phyloP scores from a whole-genome alignment of 2,329 filamentous ascomycete species.

The Pleoardoris graminearum region DNA sequence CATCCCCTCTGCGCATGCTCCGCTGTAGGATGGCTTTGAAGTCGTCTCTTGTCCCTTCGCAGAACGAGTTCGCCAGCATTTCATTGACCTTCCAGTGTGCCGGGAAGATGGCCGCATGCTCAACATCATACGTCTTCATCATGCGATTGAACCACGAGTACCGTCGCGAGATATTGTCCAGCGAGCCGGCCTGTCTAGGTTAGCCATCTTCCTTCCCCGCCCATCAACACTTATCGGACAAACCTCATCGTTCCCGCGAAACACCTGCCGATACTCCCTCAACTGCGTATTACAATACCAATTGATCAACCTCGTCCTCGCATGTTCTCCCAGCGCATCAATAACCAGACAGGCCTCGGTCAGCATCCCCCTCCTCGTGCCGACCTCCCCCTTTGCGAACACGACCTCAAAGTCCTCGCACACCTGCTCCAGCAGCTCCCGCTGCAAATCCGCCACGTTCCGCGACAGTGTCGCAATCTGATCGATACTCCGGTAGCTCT shows the following conservation, averaged over 20 bases:
- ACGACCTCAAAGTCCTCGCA: slow-evolving; percentile 98
- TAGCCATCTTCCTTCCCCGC: no score
- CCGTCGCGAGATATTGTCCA: slow-evolving; percentile 93
- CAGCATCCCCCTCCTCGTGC: slow-evolving; percentile 68
- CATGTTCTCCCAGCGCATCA: slow-evolving; percentile 89
- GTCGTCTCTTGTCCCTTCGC: slow-evolving; percentile 92
- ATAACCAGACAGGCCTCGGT: slow-evolving; percentile 90
- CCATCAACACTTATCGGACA: no score
- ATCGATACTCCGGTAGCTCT: slow-evolving; percentile 95
- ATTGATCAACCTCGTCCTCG: slow-evolving; percentile 77
- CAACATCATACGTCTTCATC: slow-evolving; percentile 93
- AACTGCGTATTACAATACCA: slow-evolving; percentile 99
- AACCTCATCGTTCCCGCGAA: slow-evolving; percentile 93
- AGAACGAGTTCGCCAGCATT: slow-evolving; percentile 86
- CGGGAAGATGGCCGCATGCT: slow-evolving; percentile 88
- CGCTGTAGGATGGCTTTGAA: slow-evolving; percentile 90
- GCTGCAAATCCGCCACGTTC: slow-evolving; percentile 90
- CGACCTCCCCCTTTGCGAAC: slow-evolving; percentile 86
- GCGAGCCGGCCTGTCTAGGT: slow-evolving; percentile 86
- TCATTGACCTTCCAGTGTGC: slow-evolving; percentile 87
- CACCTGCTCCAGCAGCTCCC: slow-evolving; percentile 93
- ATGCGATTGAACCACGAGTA: slow-evolving; percentile 97
- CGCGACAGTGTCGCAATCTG: slow-evolving; percentile 93
- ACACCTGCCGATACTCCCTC: slow-evolving; percentile 92
- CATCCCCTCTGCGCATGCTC: slow-evolving; percentile 77